Percentiles rank a stretch among this genome's conserved stretches.
phyloP scores from a whole-genome alignment of 1,139 yeast species.

The Kurtzmaniella quercitrusa region DNA sequence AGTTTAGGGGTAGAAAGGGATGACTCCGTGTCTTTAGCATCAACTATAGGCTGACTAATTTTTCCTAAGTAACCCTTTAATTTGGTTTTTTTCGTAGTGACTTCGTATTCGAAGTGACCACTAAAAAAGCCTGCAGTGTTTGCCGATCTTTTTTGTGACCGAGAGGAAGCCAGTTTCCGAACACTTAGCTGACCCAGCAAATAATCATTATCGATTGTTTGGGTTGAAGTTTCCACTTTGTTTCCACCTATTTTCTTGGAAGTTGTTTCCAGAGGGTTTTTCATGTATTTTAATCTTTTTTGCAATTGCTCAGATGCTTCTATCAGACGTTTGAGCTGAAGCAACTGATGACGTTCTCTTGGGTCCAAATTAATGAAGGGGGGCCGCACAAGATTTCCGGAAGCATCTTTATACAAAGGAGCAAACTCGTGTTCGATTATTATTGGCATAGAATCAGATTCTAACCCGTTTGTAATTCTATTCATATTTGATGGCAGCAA shows the following conservation, averaged over 20 bases:
- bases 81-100: constrained; percentile 15
- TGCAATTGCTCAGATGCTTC: constrained; percentile 34
- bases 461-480: background rate
- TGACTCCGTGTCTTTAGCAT: background rate
- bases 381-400: constrained; percentile 41
- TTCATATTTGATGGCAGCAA: background rate
- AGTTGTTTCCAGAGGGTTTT: constrained; percentile 38
- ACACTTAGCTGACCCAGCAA: constrained; percentile 25
- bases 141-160: constrained; percentile 12
- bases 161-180: constrained; percentile 7
- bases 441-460: constrained; percentile 1
- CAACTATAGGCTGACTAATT: constrained; percentile 10
- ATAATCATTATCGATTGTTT: constrained; percentile 33
- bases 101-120: constrained; percentile 38
- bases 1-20: constrained; percentile 1
- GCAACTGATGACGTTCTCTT: constrained; percentile 38
- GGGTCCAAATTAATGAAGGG: constrained; percentile 48
- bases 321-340: constrained; percentile 37
- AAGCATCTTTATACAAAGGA: constrained; percentile 31
- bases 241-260: constrained; percentile 13
- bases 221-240: constrained; percentile 41
- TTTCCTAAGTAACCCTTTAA: constrained; percentile 31
- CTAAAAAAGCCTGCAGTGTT: constrained; percentile 24
- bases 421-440: constrained; percentile 28
- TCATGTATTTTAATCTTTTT: constrained; percentile 33